These are phyloP conservation scores for Rhizopogon vinicolor DNA, from an alignment of 768 basidiomycete genomes.

Conservation along the genomic window DNA sequence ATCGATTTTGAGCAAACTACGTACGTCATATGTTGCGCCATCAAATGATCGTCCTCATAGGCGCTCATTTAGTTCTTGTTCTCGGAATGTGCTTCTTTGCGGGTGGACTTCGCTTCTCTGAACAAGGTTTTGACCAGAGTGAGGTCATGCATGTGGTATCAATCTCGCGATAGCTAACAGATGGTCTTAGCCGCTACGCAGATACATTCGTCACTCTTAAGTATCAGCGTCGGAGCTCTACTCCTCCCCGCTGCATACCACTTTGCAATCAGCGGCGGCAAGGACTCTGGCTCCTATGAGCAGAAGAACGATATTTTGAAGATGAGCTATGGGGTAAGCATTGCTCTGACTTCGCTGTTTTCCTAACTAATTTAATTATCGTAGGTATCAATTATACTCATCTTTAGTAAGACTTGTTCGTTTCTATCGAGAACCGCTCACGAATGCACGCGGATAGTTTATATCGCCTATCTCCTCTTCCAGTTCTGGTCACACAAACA, in stretches of 20 bases:
- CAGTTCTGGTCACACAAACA: conserved; percentile 54
- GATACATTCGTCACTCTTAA: conserved; percentile 70
- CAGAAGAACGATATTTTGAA: conserved; percentile 40
- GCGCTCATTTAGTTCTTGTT: conserved; percentile 52
- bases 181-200: conserved; percentile 48
- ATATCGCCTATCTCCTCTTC: conserved; percentile 46
- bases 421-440: not conserved
- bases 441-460: conserved; percentile 32
- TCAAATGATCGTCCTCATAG: conserved; percentile 5
- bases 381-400: conserved; percentile 48
- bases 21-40: conserved; percentile 28
- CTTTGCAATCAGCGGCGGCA: conserved; percentile 35
- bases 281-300: conserved; percentile 17
- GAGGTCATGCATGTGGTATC: conserved; percentile 21
- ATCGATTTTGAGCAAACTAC: conserved; percentile 75
- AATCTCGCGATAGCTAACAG: conserved; percentile 1
- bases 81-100: conserved; percentile 92
- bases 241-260: conserved; percentile 81
- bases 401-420: conserved; percentile 37
- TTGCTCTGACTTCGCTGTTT: not conserved
- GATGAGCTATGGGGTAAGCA: conserved; percentile 49
- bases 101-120: conserved; percentile 71
- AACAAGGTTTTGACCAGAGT: conserved; percentile 78
- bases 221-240: conserved; percentile 75
- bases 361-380: not conserved